Evolutionary conservation across 805 yeast species (phyloP).

Genomic region (Cyberlindnera petersonii): DNA sequence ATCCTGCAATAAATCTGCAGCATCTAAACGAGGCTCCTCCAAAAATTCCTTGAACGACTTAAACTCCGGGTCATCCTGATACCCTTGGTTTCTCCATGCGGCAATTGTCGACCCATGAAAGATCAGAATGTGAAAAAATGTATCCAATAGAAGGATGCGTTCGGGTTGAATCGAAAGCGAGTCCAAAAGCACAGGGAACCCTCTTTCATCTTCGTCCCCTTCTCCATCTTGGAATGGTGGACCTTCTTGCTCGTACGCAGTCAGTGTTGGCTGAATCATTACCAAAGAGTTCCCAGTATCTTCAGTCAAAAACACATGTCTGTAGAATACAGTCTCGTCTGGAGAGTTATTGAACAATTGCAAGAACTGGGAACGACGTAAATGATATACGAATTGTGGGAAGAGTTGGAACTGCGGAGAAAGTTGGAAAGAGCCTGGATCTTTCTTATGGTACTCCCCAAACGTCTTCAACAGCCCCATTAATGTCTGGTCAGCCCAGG

Average conservation of each 20-base stretch:
- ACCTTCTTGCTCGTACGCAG: conserved; percentile 77
- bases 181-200: conserved; percentile 77
- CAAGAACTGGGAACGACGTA: conserved; percentile 93
- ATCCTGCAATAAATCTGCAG: conserved; percentile 85
- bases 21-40: conserved; percentile 88
- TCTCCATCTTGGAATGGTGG: conserved; percentile 59
- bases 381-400: conserved; percentile 94
- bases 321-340: conserved; percentile 95
- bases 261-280: conserved; percentile 97
- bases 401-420: conserved; percentile 80
- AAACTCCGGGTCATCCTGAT: conserved; percentile 87
- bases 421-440: conserved; percentile 74
- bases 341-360: conserved; percentile 98
- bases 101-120: conserved; percentile 95
- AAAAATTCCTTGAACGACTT: conserved; percentile 82
- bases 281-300: conserved; percentile 89
- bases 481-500: conserved; percentile 93
- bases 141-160: conserved; percentile 81
- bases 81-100: conserved; percentile 93
- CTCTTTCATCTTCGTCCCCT: conserved; percentile 5
- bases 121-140: conserved; percentile 93
- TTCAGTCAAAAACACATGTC: conserved; percentile 87
- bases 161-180: conserved; percentile 90
- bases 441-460: conserved; percentile 90
- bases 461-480: conserved; percentile 87